Evolutionary conservation across 208 protist species (phyloP), one percentile per base, ranked within the genome.

Genomic region (Trypanosoma rangeli): DNA sequence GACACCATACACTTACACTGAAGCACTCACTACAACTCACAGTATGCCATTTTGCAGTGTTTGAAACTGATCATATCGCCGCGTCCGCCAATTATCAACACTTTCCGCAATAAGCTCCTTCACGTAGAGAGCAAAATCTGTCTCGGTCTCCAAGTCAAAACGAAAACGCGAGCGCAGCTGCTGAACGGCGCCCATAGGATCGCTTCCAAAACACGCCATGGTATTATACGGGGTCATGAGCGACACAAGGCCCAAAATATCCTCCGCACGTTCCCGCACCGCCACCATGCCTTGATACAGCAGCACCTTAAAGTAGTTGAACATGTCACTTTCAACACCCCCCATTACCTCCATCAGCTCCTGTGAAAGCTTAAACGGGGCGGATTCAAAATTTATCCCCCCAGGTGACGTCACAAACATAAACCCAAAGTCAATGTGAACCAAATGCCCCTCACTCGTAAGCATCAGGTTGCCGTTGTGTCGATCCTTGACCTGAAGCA

Each of bases 351-450:
- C 95, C 35, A 97, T 80, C 26, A 94, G 88, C 70, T 98, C 94
- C 64, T 93, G 84, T 20, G 92, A 92, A 33, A 98, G 81, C 70
- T 98, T 98, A 78, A 98, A 98, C 3, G 95, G 95, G 4, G 92
- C 91, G 3, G 87, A 96, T 74, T 98, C 95, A 76, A 98, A 97
- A 64, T 96, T 96, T 26, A 98, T 71, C 33, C 96, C 94, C 13
- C 97, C 97, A 20, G 98, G 98, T 12, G 95, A 97, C n/a, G 94
- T 98, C 29, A 86, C 85, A 49, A 99, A 87, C 48, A 99, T 89
- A 76, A 99, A 99, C 16, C 98, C 98, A 86, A 99, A 99, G 82
- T 99, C 98, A 68, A 99, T 99, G 81, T 99, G 98, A 13, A 99
- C 83, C 35, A 99, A 61, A 37, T 83, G 66, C 42, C 98, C 98